Base-by-base conservation (phyloP, 163 green algal genomes). In the Chlorella variabilis region DNA sequence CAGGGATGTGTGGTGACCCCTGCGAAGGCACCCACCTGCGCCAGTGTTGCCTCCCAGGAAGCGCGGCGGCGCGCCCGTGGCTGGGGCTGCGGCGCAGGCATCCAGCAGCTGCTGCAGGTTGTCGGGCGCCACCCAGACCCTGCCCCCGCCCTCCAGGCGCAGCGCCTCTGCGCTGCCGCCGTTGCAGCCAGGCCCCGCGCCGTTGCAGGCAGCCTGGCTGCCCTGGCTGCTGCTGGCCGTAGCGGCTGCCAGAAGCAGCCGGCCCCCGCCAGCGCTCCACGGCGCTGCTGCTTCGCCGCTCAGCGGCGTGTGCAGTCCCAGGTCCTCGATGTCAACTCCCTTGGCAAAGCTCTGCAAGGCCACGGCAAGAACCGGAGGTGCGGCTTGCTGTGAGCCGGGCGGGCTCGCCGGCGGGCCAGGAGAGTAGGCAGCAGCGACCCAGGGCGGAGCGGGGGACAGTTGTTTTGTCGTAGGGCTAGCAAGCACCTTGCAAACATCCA, bases 401-500 rank as follows among this genome's bases (percentile, higher is more conserved):
- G n/a, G n/a, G n/a, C n/a, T n/a, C n/a, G n/a, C n/a, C n/a, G n/a
- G n/a, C n/a, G n/a, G n/a, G n/a, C n/a, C n/a, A n/a, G n/a, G n/a
- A n/a, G n/a, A n/a, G n/a, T n/a, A n/a, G n/a, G n/a, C n/a, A n/a
- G n/a, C n/a, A n/a, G n/a, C n/a, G n/a, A n/a, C n/a, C n/a, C n/a
- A n/a, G n/a, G n/a, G n/a, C n/a, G n/a, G n/a, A n/a, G n/a, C n/a
- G n/a, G n/a, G n/a, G n/a, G n/a, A n/a, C n/a, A n/a, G n/a, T n/a
- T n/a, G n/a, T n/a, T n/a, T n/a, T n/a, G n/a, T n/a, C n/a, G n/a
- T n/a, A n/a, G n/a, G n/a, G n/a, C n/a, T 13, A 70, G 62, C 33
- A 29, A 77, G 34, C 59, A 91, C 87, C 89, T 88, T 89, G 82
- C 85, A 94, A 0, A 90, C 89, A 42, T 94, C 91, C 67, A 96